Evolutionary conservation across 352 stramenopile genomes (phyloP), one percentile per base, ranked within the genome.

Genomic region (Phytophthora foliorum): DNA sequence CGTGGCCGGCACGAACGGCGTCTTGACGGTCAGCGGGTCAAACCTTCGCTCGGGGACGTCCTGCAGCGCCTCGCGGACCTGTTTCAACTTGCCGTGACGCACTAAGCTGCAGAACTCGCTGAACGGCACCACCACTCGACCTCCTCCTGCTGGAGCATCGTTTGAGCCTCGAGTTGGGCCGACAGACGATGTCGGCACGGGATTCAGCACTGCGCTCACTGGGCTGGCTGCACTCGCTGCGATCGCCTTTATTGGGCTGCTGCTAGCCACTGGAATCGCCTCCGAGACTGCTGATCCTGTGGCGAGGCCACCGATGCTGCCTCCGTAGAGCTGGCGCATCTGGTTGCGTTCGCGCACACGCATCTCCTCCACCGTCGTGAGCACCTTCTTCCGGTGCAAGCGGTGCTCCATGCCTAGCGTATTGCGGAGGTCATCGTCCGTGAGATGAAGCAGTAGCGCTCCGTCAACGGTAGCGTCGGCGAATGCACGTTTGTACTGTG

Each of bases 311-410:
- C 45, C 62, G 34, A 41, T 52, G 42, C 8, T 45, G 34, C 63
- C 58, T 9, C 73, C 76, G 52, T 85, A 88, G 14, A 93, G 56
- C 24, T 75, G 61, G 36, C 72, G 72, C 68, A 86, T 80, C 55
- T 79, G 73, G 51, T 81, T 72, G 24, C 71, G 71, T 56, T 93
- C 86, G 16, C 67, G 45, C 42, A 86, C 80, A 3, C 83, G 78
- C 24, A 97, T 73, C 21, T 95, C 82, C 29, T 89, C 76, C 21
- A 97, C 82, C 1, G 85, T 88, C 24, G 89, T 96, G n/a, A 99
- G 71, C 38, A 98, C 94, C 71, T 99, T 99, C 76, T 99, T 99
- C 11, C 97, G 90, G 72, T 99, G 97, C 19, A 99, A 79, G 10
- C 84, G 84, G 67, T 98, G 95, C 71, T 98, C 94, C 65, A 99